Percentiles rank a stretch among this genome's conserved stretches.
Evolutionary conservation across 257 asterid species (phyloP).

Genomic region (Salvia splendens): DNA sequence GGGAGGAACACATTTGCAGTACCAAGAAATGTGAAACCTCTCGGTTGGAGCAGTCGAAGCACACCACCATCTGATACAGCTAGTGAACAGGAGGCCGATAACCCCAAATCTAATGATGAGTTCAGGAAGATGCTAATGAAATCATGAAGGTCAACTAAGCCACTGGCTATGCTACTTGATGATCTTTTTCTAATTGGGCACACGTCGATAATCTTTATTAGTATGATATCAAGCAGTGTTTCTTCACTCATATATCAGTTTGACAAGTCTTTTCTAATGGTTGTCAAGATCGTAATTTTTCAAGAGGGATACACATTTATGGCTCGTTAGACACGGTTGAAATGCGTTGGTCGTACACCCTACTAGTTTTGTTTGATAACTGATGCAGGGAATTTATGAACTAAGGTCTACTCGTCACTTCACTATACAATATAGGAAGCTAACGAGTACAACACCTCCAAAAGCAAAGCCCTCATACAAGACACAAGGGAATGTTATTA

Average conservation of each 20-base stretch:
- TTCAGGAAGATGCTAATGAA: conserved; percentile 84
- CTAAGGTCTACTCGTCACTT: too few species aligned
- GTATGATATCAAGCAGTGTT: conserved; percentile 2
- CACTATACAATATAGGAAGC: too few species aligned
- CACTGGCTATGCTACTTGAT: neutral
- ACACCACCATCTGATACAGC: conserved; percentile 40
- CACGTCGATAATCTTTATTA: neutral
- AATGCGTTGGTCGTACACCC: neutral
- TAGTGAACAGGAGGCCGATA: conserved; percentile 49
- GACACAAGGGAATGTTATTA: too few species aligned
- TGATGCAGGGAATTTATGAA: too few species aligned
- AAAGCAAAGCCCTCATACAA: too few species aligned
- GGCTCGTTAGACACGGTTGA: neutral
- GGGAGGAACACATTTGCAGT: conserved; percentile 82
- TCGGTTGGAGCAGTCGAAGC: conserved; percentile 46
- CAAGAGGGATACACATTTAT: neutral
- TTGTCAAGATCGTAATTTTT: too few species aligned
- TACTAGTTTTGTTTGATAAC: neutral
- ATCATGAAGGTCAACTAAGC: conserved; percentile 29
- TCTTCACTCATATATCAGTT: neutral
- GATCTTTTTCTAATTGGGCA: neutral
- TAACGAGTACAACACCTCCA: too few species aligned
- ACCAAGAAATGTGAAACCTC: conserved; percentile 76
- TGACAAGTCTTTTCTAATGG: neutral
- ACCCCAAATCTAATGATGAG: conserved; percentile 87